Evolutionary conservation across 2,329 filamentous ascomycete genomes (phyloP), one percentile per base, ranked within the genome.

Genomic region (Fusarium clavum): DNA sequence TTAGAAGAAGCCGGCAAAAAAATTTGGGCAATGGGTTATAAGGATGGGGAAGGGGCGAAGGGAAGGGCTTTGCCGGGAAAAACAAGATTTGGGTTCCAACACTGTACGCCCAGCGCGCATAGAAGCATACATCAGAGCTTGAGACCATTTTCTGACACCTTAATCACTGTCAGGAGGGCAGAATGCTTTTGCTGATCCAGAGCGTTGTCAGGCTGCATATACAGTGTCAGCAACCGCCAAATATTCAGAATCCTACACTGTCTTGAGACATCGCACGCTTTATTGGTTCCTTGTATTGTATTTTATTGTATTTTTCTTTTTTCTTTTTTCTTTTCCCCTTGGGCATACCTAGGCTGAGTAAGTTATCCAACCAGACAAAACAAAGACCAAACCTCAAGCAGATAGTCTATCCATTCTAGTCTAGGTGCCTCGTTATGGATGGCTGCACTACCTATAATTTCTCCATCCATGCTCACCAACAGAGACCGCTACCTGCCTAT

Each of bases 11-110:
- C 62, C 71, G 65, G 74, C 76, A 80, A 75, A 77, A 79, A 74
- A 78, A 67, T 76, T 80, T 79, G 78, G 78, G 79, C 79, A 77
- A 77, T 74, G 76, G 78, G 73, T 77, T 78, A 72, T 74, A 76
- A 76, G 75, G 68, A 72, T 73, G 52, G 67, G 71, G 73, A 73
- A 77, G 74, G 73, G 75, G 74, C 74, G 77, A 75, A 61, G 45
- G 61, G 59, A 51, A 68, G 69, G 66, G 67, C 63, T 71, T 59
- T 59, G 57, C 62, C 57, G 48, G 64, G 63, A 59, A 56, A 63
- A 58, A 48, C 46, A 69, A 57, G 61, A 46, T 64, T 58, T 61
- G 30, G 55, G 61, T 29, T 47, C 38, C 57, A 32, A 41, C 68
- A 73, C 70, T 72, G 72, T 72, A 56, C 55, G 44, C 20, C 41